A percentile compares a stretch with the other conserved stretches of the same genome.
Conservation (phyloP, 768 basidiomycete genomes). For the Auriscalpium orientale region DNA sequence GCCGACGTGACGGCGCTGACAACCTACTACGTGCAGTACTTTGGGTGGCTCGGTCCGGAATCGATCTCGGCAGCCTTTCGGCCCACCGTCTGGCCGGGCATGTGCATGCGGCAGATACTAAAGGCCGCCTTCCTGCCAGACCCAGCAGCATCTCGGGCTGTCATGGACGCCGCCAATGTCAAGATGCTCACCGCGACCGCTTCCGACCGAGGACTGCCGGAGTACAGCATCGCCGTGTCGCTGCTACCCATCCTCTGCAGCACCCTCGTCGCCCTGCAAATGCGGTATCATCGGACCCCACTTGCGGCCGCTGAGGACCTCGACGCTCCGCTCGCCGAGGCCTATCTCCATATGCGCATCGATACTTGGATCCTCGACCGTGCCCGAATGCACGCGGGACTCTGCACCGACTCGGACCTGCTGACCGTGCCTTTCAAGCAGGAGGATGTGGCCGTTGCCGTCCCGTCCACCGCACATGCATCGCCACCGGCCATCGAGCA, state of each 20-base stretch:
- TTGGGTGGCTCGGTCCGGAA: neutral
- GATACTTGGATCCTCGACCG: neutral
- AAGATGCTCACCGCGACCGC: neutral
- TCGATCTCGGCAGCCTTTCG: neutral
- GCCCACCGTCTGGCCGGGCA: neutral
- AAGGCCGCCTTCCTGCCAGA: neutral
- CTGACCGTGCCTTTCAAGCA: too few species aligned
- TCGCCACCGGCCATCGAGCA: neutral
- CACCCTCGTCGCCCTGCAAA: neutral
- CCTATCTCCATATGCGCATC: neutral
- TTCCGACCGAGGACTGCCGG: too few species aligned
- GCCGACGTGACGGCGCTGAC: neutral
- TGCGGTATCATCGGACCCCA: too few species aligned
- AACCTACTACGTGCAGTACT: neutral
- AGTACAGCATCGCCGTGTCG: neutral
- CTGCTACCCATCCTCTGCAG: too few species aligned
- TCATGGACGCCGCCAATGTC: too few species aligned
- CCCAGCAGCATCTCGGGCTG: too few species aligned
- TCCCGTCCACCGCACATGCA: neutral
- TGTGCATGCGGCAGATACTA: neutral
- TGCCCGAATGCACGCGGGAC: neutral
- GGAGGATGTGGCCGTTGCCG: too few species aligned
- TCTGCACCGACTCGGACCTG: too few species aligned
- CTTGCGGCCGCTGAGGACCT: neutral
- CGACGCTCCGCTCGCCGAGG: neutral